Evolutionary conservation across 306 rosid genomes (phyloP), one percentile per base, ranked within the genome.

Genomic region (Ammopiptanthus mongolicus): DNA sequence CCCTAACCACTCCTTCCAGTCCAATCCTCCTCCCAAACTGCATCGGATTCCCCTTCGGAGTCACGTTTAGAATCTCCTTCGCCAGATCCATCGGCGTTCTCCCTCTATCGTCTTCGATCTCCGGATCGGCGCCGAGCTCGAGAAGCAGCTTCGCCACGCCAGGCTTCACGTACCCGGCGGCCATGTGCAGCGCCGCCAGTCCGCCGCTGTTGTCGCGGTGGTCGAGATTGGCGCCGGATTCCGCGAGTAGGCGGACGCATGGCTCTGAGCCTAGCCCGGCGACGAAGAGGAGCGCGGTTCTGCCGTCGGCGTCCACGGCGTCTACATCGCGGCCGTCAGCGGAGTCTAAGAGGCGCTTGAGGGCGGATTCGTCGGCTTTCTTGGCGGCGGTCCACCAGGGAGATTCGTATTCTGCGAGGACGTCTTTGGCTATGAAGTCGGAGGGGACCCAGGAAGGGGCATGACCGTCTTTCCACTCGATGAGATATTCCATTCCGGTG

Each of bases 361-460:
- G 76, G 0, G 88, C 84, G 1, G 79, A 18, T 5, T 84, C 82
- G 79, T 94, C 91, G 50, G 95, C 92, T 41, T 91, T 91, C 59
- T 80, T 90, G 0, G 96, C 98, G 19, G 98, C 93, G 11, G 86
- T 90, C 98, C 97, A 94, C 97, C 98, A 94, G 0, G 96, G 90
- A 0, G 88, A 78, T 13, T 94, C 98, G 80, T 87, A 94, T 63
- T 94, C 95, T 6, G 97, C 80, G 1, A 94, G 72, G 5, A 94
- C 95, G 67, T 94, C 97, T 51, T 84, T 84, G 5, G 97, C 95
- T 9, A 91, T 88, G 87, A 72, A 94, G 51, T 90, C 90, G 0
- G 95, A 75, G 0, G 93, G 85, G 5, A 91, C 82, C 98, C 97
- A 94, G 4, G 96, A 87, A 0, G 96, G 98, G 9, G 86, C 56